A percentile compares a stretch with the other conserved stretches of the same genome.
Evolutionary conservation across 305 asterid species (phyloP).

Genomic region (Fraxinus greggii): DNA sequence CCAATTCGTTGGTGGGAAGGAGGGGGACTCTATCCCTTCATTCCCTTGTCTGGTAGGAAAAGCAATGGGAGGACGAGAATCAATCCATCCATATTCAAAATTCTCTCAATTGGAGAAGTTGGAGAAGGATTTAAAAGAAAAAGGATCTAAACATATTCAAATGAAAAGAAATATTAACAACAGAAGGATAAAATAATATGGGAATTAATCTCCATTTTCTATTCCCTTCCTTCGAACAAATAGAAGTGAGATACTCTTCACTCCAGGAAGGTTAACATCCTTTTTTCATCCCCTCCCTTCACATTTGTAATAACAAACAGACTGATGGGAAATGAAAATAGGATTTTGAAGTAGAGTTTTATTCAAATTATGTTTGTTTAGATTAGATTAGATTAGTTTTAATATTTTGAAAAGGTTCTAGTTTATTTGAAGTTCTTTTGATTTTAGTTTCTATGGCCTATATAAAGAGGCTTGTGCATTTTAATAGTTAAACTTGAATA

Average conservation of each 20-base stretch:
- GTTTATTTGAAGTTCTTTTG: background rate
- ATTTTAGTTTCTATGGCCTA: background rate
- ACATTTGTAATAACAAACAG: background rate
- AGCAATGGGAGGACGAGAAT: background rate
- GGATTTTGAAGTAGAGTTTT: background rate
- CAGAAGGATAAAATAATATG: background rate
- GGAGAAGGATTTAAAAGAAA: background rate
- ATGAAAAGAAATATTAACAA: background rate
- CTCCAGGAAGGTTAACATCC: background rate
- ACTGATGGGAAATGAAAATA: background rate
- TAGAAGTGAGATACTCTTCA: background rate
- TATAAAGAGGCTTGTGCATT: background rate
- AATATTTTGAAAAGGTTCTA: background rate
- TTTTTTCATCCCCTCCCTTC: background rate
- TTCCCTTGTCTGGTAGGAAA: background rate
- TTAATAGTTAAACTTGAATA: background rate
- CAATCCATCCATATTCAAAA: conserved; percentile 1
- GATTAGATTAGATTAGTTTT: background rate
- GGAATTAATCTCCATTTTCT: background rate
- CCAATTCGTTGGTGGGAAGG: background rate
- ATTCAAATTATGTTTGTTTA: background rate
- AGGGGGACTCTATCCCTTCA: background rate
- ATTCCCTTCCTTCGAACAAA: background rate
- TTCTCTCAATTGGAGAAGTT: background rate
- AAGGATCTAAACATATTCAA: background rate